Conservation (phyloP, 2,329 filamentous ascomycete genomes). For the Dactylellina parvicollis region DNA sequence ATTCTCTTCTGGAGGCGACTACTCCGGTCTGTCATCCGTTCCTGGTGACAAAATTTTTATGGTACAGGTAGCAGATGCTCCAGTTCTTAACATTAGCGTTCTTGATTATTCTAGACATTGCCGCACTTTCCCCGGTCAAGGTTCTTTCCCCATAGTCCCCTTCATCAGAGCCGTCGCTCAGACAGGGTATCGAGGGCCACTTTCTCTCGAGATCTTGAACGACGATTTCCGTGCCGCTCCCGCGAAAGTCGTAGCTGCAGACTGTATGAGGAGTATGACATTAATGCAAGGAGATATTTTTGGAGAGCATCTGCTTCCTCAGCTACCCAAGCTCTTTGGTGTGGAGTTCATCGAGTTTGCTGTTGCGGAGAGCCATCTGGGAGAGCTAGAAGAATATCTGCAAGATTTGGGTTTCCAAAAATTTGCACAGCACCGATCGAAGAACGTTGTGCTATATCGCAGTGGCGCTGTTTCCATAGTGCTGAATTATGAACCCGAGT, state of each 20-base stretch:
- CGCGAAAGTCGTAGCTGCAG: slow-evolving; percentile 50
- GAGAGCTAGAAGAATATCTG: slow-evolving; percentile 50
- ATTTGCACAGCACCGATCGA: slow-evolving; percentile 50
- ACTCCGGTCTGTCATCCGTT: slow-evolving; percentile 52
- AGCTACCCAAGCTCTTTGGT: slow-evolving; percentile 49
- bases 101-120: slow-evolving; percentile 56
- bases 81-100: slow-evolving; percentile 55
- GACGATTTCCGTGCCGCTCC: slow-evolving; percentile 55
- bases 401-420: slow-evolving; percentile 54
- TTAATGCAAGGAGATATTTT: slow-evolving; percentile 53
- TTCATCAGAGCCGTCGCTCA: slow-evolving; percentile 53
- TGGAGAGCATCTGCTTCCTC: slow-evolving; percentile 54
- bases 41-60: slow-evolving; percentile 56
- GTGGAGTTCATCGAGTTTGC: slow-evolving; percentile 56
- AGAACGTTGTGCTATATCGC: slow-evolving; percentile 54
- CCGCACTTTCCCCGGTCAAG: slow-evolving; percentile 55
- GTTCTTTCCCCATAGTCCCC: slow-evolving; percentile 54
- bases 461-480: slow-evolving; percentile 53
- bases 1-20: slow-evolving; percentile 55
- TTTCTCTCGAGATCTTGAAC: slow-evolving; percentile 55
- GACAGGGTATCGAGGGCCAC: slow-evolving; percentile 54
- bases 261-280: slow-evolving; percentile 54
- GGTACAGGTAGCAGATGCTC: slow-evolving; percentile 55
- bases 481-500: slow-evolving; percentile 55
- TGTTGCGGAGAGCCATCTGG: slow-evolving; percentile 52